These are phyloP conservation scores for Alternaria panax DNA, from an alignment of 2,329 filamentous ascomycete species.

Conservation along the genomic window DNA sequence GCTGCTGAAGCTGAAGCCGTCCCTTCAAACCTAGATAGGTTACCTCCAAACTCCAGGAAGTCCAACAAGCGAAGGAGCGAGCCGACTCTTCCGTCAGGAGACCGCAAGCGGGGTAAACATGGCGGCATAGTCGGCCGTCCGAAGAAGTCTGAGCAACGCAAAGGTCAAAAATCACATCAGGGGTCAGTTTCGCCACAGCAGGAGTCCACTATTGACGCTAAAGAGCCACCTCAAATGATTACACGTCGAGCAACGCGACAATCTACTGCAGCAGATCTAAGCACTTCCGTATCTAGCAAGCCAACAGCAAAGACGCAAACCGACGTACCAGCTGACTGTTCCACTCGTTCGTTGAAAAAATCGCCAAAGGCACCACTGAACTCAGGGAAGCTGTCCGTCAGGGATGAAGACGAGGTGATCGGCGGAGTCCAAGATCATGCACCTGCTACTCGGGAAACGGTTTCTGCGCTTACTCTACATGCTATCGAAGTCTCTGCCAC, in stretches of 20 bases:
- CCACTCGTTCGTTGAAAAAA: background rate
- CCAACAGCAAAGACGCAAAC: background rate
- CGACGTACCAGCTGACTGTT: background rate
- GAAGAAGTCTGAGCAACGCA: constrained; percentile 17
- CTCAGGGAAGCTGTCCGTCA: background rate
- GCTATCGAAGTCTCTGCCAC: background rate
- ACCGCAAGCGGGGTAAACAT: constrained; percentile 21
- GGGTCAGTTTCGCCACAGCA: background rate
- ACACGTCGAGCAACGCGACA: constrained; percentile 25
- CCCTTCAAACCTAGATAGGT: constrained; percentile 28
- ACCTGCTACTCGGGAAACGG: background rate
- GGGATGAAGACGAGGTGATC: background rate
- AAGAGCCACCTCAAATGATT: constrained; percentile 5
- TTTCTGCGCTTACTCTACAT: background rate
- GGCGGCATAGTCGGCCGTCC: constrained; percentile 26
- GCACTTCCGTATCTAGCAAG: background rate
- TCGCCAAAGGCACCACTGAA: background rate
- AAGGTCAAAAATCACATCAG: background rate
- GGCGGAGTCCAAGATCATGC: background rate
- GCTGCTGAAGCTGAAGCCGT: constrained; percentile 32
- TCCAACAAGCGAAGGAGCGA: constrained; percentile 32
- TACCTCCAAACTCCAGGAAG: constrained; percentile 21
- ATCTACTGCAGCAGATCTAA: constrained; percentile 7
- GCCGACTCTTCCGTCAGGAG: constrained; percentile 2
- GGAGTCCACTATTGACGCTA: background rate